Conservation (phyloP, 192 early-diverging fungal genomes). For the Chytriomyces confervae region DNA sequence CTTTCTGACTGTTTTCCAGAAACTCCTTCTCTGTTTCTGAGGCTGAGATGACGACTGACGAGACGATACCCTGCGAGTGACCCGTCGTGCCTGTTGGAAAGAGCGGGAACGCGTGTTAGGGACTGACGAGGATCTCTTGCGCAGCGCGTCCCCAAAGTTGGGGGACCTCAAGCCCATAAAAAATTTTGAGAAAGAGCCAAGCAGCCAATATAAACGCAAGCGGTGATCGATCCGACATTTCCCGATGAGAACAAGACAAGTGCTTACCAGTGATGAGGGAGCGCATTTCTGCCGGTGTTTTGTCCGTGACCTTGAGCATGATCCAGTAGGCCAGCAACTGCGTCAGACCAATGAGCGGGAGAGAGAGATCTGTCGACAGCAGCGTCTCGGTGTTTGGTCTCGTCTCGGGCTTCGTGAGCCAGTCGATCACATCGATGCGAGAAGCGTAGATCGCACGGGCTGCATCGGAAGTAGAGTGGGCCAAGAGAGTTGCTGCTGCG, state of each 20-base stretch:
- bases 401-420: constrained; percentile 79
- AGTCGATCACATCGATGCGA: constrained; percentile 78
- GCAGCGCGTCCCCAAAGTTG: background rate
- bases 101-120: no score
- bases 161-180: background rate
- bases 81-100: constrained; percentile 71
- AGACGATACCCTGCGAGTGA: constrained; percentile 90
- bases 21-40: constrained; percentile 82
- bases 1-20: constrained; percentile 73
- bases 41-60: constrained; percentile 80
- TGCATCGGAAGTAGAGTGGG: constrained; percentile 49
- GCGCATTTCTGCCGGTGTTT: constrained; percentile 58
- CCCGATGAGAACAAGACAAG: constrained; percentile 1
- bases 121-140: background rate
- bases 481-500: constrained; percentile 67
- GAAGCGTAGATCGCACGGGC: constrained; percentile 46
- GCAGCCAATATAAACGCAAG: no score
- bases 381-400: constrained; percentile 81
- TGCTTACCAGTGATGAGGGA: constrained; percentile 52
- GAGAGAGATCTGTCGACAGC: constrained; percentile 77
- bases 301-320: constrained; percentile 68
- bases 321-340: constrained; percentile 90
- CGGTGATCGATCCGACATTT: no score
- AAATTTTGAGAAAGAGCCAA: constrained; percentile 16
- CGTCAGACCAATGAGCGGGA: constrained; percentile 89